phyloP scores from a whole-genome alignment of 768 basidiomycete genomes.

The Tylopilus vinaceipallidus region DNA sequence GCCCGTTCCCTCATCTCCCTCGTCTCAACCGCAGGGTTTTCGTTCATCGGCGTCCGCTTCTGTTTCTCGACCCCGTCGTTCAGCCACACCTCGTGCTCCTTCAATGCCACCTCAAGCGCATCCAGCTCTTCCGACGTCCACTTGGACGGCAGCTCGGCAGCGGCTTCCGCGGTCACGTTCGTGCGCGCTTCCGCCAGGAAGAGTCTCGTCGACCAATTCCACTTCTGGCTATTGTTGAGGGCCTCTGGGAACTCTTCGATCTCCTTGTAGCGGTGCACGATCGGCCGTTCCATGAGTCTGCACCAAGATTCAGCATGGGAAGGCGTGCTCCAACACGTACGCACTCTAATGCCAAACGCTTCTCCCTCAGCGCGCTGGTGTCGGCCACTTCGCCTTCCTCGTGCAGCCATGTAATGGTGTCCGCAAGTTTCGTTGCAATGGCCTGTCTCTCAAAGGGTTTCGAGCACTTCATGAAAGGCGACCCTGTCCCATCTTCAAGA shows the following conservation, averaged over 20 bases:
- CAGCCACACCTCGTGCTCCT: conserved; percentile 84
- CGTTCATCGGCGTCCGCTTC: conserved; percentile 64
- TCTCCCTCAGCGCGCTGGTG: conserved; percentile 69
- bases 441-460: conserved; percentile 64
- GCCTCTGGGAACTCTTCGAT: conserved; percentile 81
- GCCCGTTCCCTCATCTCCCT: conserved; percentile 84
- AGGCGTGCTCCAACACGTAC: conserved; percentile 24
- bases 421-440: conserved; percentile 67
- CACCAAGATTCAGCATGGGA: conserved; percentile 5
- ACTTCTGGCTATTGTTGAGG: conserved; percentile 80
- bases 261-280: conserved; percentile 87
- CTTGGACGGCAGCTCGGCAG: conserved; percentile 62
- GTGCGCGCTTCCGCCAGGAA: conserved; percentile 80
- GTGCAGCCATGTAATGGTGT: conserved; percentile 78
- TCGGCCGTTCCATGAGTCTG: conserved; percentile 76
- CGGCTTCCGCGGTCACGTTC: conserved; percentile 68
- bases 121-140: conserved; percentile 89
- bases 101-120: conserved; percentile 68
- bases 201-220: conserved; percentile 83
- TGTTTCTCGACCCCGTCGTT: conserved; percentile 80
- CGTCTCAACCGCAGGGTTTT: conserved; percentile 85
- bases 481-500: conserved; percentile 59
- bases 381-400: conserved; percentile 83
- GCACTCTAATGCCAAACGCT: conserved; percentile 81
- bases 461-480: conserved; percentile 86